Evolutionary conservation across 495 filamentous ascomycete genomes (phyloP).

Genomic region (Neurospora pannonica): DNA sequence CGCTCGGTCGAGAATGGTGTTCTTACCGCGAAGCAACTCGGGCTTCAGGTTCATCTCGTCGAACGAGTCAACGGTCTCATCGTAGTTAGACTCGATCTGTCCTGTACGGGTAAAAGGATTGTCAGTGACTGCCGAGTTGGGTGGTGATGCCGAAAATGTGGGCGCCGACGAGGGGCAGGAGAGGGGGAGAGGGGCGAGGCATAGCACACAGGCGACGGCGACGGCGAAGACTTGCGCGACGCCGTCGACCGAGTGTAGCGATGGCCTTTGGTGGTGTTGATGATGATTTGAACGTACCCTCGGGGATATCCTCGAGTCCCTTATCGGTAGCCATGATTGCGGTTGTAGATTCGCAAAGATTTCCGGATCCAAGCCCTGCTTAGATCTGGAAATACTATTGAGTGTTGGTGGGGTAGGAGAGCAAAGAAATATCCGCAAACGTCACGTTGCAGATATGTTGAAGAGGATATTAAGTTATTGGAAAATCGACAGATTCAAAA

Average conservation of each 20-base stretch:
- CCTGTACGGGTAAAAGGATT: slow-evolving; percentile 40
- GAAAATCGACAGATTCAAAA: slow-evolving; percentile 33
- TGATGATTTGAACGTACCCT: slow-evolving; percentile 50
- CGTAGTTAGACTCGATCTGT: slow-evolving; percentile 99
- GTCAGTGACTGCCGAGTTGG: slow-evolving; percentile 10
- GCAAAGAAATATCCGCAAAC: slow-evolving; percentile 32
- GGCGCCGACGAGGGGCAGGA: not conserved
- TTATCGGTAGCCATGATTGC: slow-evolving; percentile 96
- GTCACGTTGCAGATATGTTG: slow-evolving; percentile 25
- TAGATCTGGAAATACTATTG: slow-evolving; percentile 43
- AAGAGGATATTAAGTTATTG: slow-evolving; percentile 27
- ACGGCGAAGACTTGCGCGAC: not conserved
- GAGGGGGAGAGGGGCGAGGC: not conserved
- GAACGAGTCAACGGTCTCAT: slow-evolving; percentile 98
- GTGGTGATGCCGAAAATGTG: not conserved
- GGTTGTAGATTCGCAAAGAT: slow-evolving; percentile 36
- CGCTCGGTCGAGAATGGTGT: not conserved
- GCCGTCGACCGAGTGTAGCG: not conserved
- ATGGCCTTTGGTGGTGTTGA: not conserved
- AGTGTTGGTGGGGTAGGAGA: slow-evolving; percentile 35
- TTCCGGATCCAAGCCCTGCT: slow-evolving; percentile 65
- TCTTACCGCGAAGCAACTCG: slow-evolving; percentile 91
- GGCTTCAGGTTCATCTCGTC: slow-evolving; percentile 94
- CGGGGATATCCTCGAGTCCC: slow-evolving; percentile 91
- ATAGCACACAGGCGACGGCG: not conserved